These are phyloP conservation scores for Cystobasidium slooffiae DNA, from an alignment of 1,284 basidiomycete species.

Conservation along the genomic window DNA sequence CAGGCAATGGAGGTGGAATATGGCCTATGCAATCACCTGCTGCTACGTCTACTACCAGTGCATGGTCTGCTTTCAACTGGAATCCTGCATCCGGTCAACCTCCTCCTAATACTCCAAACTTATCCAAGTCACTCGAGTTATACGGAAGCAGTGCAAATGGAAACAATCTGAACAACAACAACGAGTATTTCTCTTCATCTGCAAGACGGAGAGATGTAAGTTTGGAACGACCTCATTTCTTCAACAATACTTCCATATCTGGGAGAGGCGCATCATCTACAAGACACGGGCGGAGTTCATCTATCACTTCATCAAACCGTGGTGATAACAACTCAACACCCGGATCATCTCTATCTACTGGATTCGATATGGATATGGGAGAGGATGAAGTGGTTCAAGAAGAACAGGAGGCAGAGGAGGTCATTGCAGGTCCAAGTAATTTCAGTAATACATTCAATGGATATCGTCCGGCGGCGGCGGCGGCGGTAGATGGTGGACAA, in stretches of 20 bases:
- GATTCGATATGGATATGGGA: constrained; percentile 29
- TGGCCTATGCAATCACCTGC: constrained; percentile 17
- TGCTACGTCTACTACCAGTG: neutral
- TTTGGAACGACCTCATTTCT: constrained; percentile 21
- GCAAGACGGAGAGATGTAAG: constrained; percentile 27
- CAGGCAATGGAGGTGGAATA: constrained; percentile 2
- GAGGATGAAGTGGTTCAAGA: neutral
- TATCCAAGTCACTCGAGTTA: constrained; percentile 38
- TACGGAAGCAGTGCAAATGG: constrained; percentile 14
- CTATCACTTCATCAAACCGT: constrained; percentile 9
- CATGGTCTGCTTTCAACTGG: constrained; percentile 4
- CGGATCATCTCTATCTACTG: constrained; percentile 2
- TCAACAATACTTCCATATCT: neutral
- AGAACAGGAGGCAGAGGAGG: constrained; percentile 2
- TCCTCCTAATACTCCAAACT: constrained; percentile 39
- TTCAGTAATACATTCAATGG: no score
- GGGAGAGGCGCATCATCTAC: neutral
- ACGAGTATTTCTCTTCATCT: constrained; percentile 23
- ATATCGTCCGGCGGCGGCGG: neutral
- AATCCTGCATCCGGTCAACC: constrained; percentile 30
- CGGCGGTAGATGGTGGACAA: neutral
- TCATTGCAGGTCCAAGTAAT: constrained; percentile 5
- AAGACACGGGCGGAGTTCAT: constrained; percentile 18
- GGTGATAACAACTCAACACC: neutral
- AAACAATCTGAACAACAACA: neutral